Conservation (phyloP, 2,329 filamentous ascomycete species). For the Ascochyta pisi region DNA sequence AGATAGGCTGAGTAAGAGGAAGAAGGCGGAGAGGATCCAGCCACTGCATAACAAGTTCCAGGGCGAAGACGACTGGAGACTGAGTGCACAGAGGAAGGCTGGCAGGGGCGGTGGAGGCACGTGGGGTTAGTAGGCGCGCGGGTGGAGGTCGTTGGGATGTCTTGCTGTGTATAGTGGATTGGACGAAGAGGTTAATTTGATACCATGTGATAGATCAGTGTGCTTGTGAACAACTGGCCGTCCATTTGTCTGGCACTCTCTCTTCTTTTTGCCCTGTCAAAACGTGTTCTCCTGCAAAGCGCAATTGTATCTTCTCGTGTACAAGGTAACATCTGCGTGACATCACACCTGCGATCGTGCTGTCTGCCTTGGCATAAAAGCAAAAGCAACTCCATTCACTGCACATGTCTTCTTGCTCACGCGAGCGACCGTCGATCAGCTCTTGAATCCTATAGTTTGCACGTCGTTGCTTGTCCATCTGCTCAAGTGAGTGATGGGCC, state of each 20-base stretch:
- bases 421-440: too few species aligned
- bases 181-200: background rate
- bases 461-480: too few species aligned
- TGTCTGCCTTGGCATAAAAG: too few species aligned
- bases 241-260: background rate
- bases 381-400: too few species aligned
- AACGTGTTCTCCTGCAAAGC: background rate
- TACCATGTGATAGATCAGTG: background rate
- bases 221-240: background rate
- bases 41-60: slow-evolving; percentile 93
- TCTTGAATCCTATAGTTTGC: too few species aligned
- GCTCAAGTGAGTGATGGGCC: too few species aligned
- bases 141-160: background rate
- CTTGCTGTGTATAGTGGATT: too few species aligned
- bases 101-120: slow-evolving; percentile 90
- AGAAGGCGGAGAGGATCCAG: slow-evolving; percentile 93
- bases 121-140: slow-evolving; percentile 69
- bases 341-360: too few species aligned
- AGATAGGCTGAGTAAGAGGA: slow-evolving; percentile 85
- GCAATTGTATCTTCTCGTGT: too few species aligned
- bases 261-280: background rate
- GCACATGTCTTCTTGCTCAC: too few species aligned
- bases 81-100: slow-evolving; percentile 84
- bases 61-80: slow-evolving; percentile 91
- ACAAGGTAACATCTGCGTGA: too few species aligned